A percentile compares a stretch with the other conserved stretches of the same genome.
These are phyloP conservation scores for Colletotrichum cereale DNA, from an alignment of 2,329 filamentous ascomycete species.

Conservation along the genomic window DNA sequence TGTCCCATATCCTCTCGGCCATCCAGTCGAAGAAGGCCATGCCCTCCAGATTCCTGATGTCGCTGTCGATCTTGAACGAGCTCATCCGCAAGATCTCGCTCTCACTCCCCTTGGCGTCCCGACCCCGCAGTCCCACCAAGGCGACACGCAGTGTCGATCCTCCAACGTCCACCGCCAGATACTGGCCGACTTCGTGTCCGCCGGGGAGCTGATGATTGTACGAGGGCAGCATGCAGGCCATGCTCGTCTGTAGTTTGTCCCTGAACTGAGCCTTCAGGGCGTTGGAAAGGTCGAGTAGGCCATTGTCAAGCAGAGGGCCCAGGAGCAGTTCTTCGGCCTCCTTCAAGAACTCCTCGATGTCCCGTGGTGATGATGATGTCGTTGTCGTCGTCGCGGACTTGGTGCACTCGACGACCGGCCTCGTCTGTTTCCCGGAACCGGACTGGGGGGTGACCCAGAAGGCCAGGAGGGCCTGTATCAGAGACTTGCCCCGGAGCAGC, in stretches of 20 bases:
- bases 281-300: constrained; percentile 60
- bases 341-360: constrained; percentile 65
- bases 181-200: constrained; percentile 70
- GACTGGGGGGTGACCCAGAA: constrained; percentile 37
- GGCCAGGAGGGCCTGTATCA: constrained; percentile 67
- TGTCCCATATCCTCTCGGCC: constrained; percentile 70
- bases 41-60: constrained; percentile 69
- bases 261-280: constrained; percentile 68
- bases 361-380: constrained; percentile 44
- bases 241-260: constrained; percentile 63
- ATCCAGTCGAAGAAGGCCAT: constrained; percentile 77
- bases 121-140: constrained; percentile 69
- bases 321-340: constrained; percentile 68
- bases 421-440: constrained; percentile 29
- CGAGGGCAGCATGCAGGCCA: constrained; percentile 74
- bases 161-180: constrained; percentile 75
- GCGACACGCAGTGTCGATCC: constrained; percentile 76
- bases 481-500: constrained; percentile 69
- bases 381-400: constrained; percentile 39
- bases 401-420: constrained; percentile 16
- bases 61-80: constrained; percentile 67
- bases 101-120: constrained; percentile 52
- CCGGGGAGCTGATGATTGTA: constrained; percentile 74
- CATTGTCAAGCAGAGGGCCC: constrained; percentile 59
- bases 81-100: constrained; percentile 67